Conservation (phyloP, 495 filamentous ascomycete genomes). For the Penicillium maclennaniae region DNA sequence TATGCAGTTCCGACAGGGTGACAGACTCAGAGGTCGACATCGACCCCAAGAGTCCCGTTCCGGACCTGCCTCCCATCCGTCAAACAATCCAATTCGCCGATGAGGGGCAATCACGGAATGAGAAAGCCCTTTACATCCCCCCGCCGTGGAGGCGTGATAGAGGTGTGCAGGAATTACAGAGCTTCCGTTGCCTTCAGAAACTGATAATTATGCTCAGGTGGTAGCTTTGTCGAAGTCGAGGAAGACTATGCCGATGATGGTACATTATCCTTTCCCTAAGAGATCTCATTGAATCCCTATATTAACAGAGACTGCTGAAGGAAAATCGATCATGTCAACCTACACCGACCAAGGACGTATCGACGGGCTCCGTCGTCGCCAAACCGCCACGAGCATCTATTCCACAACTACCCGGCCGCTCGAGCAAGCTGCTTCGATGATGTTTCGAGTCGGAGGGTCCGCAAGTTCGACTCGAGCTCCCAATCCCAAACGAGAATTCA, state of each 20-base stretch:
- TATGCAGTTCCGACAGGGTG: neutral
- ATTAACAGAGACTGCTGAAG: neutral
- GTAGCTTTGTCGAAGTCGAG: slow-evolving; percentile 19
- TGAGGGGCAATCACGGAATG: neutral
- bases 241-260: slow-evolving; percentile 11
- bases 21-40: neutral
- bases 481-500: neutral
- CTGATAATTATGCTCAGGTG: slow-evolving; percentile 11
- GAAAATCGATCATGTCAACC: neutral
- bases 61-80: neutral
- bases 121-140: slow-evolving; percentile 34
- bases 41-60: neutral
- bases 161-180: slow-evolving; percentile 14
- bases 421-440: slow-evolving; percentile 10
- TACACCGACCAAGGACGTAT: neutral
- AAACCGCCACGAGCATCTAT: neutral
- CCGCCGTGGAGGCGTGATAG: slow-evolving; percentile 30
- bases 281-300: neutral
- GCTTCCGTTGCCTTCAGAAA: neutral
- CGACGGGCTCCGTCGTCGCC: neutral
- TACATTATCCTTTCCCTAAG: slow-evolving; percentile 1
- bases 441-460: slow-evolving; percentile 2
- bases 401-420: neutral
- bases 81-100: slow-evolving; percentile 1
- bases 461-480: neutral